Conservation (phyloP, 2,329 filamentous ascomycete genomes). For the Dothistroma pini region DNA sequence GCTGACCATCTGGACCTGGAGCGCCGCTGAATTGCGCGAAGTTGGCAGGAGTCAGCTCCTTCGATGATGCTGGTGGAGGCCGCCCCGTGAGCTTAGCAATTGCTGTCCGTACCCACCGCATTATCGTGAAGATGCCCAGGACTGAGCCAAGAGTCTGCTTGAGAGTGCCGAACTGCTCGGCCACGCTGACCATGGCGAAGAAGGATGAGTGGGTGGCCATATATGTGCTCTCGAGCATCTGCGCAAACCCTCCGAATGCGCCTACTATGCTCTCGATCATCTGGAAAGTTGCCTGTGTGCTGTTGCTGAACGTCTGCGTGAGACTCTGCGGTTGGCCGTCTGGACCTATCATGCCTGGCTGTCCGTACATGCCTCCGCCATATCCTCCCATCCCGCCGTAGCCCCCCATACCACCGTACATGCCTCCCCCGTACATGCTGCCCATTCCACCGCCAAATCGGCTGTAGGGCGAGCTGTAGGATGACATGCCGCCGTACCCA, state of each 20-base stretch:
- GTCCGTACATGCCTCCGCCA: constrained; percentile 37
- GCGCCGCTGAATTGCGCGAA: constrained; percentile 82
- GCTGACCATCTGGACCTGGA: constrained; percentile 61
- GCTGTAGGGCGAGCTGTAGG: constrained; percentile 42
- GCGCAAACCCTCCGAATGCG: constrained; percentile 94
- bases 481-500: constrained; percentile 35
- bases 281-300: constrained; percentile 94
- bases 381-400: constrained; percentile 31
- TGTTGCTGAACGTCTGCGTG: constrained; percentile 92
- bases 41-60: constrained; percentile 79
- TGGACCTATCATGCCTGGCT: constrained; percentile 51
- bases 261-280: constrained; percentile 97
- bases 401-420: constrained; percentile 31
- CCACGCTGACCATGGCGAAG: constrained; percentile 98
- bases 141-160: constrained; percentile 91
- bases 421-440: constrained; percentile 31
- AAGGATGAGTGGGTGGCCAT: constrained; percentile 99
- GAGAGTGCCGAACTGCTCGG: constrained; percentile 92
- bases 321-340: constrained; percentile 84
- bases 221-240: constrained; percentile 99
- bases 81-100: constrained; percentile 91
- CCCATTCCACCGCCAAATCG: constrained; percentile 42
- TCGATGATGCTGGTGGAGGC: constrained; percentile 82
- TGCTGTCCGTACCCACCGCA: constrained; percentile 90
- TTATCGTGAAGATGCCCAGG: constrained; percentile 89